Conservation (phyloP, 805 yeast species). For the Cyberlindnera sargentensis region DNA sequence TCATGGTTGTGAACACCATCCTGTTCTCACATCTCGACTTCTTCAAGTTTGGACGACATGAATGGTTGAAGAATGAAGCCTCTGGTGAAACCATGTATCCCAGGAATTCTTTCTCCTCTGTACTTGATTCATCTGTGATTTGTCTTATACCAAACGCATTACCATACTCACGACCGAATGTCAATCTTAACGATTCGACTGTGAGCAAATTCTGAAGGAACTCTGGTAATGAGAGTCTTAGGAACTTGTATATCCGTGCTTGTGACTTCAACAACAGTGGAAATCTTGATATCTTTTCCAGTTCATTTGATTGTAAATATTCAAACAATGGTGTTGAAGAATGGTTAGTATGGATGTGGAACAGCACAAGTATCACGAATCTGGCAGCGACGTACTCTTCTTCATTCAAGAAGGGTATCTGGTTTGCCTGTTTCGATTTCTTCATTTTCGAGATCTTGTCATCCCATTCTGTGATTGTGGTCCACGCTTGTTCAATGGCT, state of each 20-base stretch:
- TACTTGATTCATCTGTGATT: slow-evolving; percentile 25
- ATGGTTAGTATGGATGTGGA: slow-evolving; percentile 22
- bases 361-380: slow-evolving; percentile 36
- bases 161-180: slow-evolving; percentile 54
- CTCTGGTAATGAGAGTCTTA: slow-evolving; percentile 33
- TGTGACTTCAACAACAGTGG: slow-evolving; percentile 45
- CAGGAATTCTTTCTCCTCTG: slow-evolving; percentile 45
- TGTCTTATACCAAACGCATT: slow-evolving; percentile 72
- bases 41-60: slow-evolving; percentile 49
- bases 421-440: slow-evolving; percentile 27
- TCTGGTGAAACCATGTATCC: slow-evolving; percentile 57
- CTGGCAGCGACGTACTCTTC: slow-evolving; percentile 47
- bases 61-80: slow-evolving; percentile 64
- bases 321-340: slow-evolving; percentile 25
- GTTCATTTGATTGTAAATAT: slow-evolving; percentile 45
- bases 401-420: slow-evolving; percentile 40
- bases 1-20: slow-evolving; percentile 36
- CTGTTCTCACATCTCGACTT: slow-evolving; percentile 35
- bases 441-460: slow-evolving; percentile 26
- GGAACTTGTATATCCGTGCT: slow-evolving; percentile 39
- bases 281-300: slow-evolving; percentile 35
- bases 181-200: slow-evolving; percentile 33
- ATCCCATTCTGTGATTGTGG: slow-evolving; percentile 32
- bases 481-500: slow-evolving; percentile 31
- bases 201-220: slow-evolving; percentile 30